These are phyloP conservation scores for Thelonectria blattea DNA, from an alignment of 2,329 filamentous ascomycete genomes.

Conservation along the genomic window DNA sequence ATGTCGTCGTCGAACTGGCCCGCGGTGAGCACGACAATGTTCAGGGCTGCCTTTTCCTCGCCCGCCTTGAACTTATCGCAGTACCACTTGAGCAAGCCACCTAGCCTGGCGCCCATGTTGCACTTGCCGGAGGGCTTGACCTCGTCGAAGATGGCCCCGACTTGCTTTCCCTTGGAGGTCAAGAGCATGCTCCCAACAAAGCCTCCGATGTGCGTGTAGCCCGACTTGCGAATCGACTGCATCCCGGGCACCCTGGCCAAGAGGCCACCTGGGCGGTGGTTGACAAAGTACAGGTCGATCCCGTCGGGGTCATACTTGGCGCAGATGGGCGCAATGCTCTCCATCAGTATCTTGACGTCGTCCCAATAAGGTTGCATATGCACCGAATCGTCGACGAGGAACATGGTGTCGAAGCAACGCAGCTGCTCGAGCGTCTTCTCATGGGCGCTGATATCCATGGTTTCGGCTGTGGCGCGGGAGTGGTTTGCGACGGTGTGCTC, in stretches of 20 bases:
- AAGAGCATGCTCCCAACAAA: conserved; percentile 73
- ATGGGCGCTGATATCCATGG: too few relatives aligned
- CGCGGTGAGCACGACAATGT: conserved; percentile 93
- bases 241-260: neutral
- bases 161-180: conserved; percentile 20
- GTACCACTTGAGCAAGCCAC: too few relatives aligned
- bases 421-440: too few relatives aligned
- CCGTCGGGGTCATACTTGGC: conserved; percentile 22
- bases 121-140: conserved; percentile 75
- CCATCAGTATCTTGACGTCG: conserved; percentile 16
- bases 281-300: conserved; percentile 23
- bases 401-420: conserved; percentile 17
- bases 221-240: conserved; percentile 39
- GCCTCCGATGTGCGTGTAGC: conserved; percentile 69
- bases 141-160: conserved; percentile 63
- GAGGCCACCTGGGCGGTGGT: conserved; percentile 21
- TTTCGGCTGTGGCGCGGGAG: too few relatives aligned
- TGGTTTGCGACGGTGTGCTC: too few relatives aligned
- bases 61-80: too few relatives aligned
- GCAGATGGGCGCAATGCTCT: conserved; percentile 20
- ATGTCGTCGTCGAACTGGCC: conserved; percentile 80
- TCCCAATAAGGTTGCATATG: conserved; percentile 18
- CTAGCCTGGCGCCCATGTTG: conserved; percentile 28
- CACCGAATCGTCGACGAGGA: conserved; percentile 21
- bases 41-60: conserved; percentile 72